Evolutionary conservation across 345 rosid species (phyloP), one percentile per base, ranked within the genome.

Genomic region (Linum lewisii): DNA sequence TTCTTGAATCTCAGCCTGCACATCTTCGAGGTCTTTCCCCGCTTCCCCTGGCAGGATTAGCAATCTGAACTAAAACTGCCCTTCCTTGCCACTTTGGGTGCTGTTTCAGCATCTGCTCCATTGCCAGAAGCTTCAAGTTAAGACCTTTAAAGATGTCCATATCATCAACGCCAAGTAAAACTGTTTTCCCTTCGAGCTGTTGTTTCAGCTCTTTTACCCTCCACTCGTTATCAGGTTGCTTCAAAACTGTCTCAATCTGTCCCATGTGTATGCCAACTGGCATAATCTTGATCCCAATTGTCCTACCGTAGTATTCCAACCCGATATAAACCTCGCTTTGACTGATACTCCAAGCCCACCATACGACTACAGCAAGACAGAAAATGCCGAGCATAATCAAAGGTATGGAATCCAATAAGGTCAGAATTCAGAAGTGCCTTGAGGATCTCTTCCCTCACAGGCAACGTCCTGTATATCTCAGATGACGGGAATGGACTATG

Each of bases 311-410:
- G 56, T 52, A 52, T 20, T 52, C 56, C 25, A 52, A 24, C 24
- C 56, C 56, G 8, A 52, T 52, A 52, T 52, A 52, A n/a, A 19
- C 56, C 56, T 24, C 56, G 23, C 7, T 52, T 52, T 6, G 56
- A 52, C 56, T 52, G 56, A 52, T 52, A 52, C 56, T 52, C 56
- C 56, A 52, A 52, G 14, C 56, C 56, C 25, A 52, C 14, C 56
- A 52, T 52, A 4, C 56, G 56, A 19, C 56, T 52, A 24, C 56
- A 52, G 56, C 56, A 52, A 52, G 56, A 52, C 25, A 52, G 24
- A 6, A 52, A 52, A 52, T 52, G 56, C 22, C 56, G 56, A 20
- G 56, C 56, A 52, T 52, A 52, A 24, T 52, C 56, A 52, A 52
- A 52, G 7, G 56, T 52, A 24, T 52, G 56, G 20, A 52, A 52